Evolutionary conservation across 73 alveolate genomes (phyloP), one percentile per base, ranked within the genome.

Genomic region (Symbiodinium pilosum): DNA sequence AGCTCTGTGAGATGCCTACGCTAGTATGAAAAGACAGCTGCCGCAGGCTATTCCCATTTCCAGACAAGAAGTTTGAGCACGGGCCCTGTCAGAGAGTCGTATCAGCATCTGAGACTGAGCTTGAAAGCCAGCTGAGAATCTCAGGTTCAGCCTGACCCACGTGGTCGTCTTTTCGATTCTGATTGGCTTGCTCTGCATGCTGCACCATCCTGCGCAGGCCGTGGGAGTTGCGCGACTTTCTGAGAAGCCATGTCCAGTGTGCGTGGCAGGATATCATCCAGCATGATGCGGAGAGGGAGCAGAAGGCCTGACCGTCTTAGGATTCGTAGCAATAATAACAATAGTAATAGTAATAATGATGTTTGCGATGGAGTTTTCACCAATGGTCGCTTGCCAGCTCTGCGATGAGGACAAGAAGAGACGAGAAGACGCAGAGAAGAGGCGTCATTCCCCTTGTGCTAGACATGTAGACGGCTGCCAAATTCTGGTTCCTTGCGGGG

Each of bases 171-270:
- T 91, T 88, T 91, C 97, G 40, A 91, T 69, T 47, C 89, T 91
- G 75, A 91, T 91, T 26, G 97, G 97, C 75, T 39, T 91, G 81
- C 89, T 91, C 9, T 91, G 97, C 97, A 91, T 91, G 97, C 77
- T 91, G 41, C 97, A 91, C 88, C 97, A 91, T 71, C 97, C 97
- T 68, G 97, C 97, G 81, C 97, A 91, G 97, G 97, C 28, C 18
- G n/a, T 8, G 75, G 69, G 42, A 16, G 6, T 40, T 30, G 21
- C 84, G n/a, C 24, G 18, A 30, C 84, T 26, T 21, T 5, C 84
- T 28, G 41, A 69, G 26, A 18, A n/a, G 39, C 86, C 30, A 30
- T 26, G 51, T 73, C 40, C 26, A n/a, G 32, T 73, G 86, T 42
- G 26, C 12, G 16, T 21, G 12, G 20, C 77, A 91, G 97, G 97